These are phyloP conservation scores for Dactylonectria estremocensis DNA, from an alignment of 2,329 filamentous ascomycete species.

Conservation along the genomic window DNA sequence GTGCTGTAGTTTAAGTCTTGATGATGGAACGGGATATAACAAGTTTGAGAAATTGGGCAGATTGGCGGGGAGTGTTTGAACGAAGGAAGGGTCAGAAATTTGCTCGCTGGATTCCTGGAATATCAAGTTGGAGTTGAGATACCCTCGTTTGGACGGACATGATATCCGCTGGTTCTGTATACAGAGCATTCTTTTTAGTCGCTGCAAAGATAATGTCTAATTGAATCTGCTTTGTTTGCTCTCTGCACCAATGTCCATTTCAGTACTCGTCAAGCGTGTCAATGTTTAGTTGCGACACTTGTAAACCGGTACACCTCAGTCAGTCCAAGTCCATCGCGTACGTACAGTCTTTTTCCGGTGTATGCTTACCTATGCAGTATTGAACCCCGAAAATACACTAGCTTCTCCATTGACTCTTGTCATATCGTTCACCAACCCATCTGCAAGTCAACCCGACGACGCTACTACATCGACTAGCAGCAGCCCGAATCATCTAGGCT, in stretches of 20 bases:
- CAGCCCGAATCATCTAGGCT: neutral
- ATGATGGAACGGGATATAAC: neutral
- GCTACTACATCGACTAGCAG: too few relatives aligned
- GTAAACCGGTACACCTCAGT: too few relatives aligned
- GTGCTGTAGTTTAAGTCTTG: neutral
- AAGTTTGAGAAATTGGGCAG: neutral
- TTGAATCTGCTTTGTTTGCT: neutral
- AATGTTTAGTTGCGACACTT: too few relatives aligned
- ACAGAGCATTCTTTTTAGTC: neutral
- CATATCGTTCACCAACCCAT: neutral
- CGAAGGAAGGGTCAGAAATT: neutral
- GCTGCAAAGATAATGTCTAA: conserved; percentile 36
- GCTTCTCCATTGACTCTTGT: neutral
- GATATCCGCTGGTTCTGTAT: conserved; percentile 30
- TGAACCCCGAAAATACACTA: too few relatives aligned
- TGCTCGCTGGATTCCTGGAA: neutral
- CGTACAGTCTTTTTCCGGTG: too few relatives aligned
- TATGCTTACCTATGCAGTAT: too few relatives aligned
- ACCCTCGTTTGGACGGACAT: conserved; percentile 42
- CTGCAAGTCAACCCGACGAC: neutral
- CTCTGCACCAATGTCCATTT: neutral
- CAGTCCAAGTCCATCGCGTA: too few relatives aligned
- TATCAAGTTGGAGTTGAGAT: conserved; percentile 31
- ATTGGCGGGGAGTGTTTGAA: neutral
- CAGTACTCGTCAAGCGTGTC: too few relatives aligned